Evolutionary conservation across 2,329 filamentous ascomycete genomes (phyloP).

Genomic region (Ophiostoma fasciatum): DNA sequence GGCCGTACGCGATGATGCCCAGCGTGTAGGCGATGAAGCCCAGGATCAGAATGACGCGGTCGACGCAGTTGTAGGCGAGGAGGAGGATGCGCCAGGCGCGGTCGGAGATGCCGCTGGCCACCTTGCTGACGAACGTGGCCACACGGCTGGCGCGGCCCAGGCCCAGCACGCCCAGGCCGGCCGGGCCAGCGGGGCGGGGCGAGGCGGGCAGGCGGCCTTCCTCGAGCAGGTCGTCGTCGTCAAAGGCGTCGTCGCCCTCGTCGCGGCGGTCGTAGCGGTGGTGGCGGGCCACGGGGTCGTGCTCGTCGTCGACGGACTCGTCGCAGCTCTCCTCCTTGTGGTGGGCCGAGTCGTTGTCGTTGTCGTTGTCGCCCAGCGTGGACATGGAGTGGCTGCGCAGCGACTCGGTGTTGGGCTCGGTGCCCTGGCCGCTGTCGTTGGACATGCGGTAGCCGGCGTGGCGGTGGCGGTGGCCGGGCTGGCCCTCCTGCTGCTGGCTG

Average conservation of each 20-base stretch:
- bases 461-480: slow-evolving; percentile 16
- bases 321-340: slow-evolving; percentile 36
- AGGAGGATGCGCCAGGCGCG: slow-evolving; percentile 42
- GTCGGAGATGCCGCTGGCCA: slow-evolving; percentile 40
- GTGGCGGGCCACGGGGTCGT: background rate
- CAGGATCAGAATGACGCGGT: slow-evolving; percentile 63
- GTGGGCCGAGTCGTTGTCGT: slow-evolving; percentile 21
- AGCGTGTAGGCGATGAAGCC: slow-evolving; percentile 60
- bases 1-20: slow-evolving; percentile 62
- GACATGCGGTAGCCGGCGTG: slow-evolving; percentile 34
- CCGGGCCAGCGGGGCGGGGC: slow-evolving; percentile 19
- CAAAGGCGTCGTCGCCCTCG: slow-evolving; percentile 28
- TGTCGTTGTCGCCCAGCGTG: slow-evolving; percentile 33
- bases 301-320: too few species aligned
- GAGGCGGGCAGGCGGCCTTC: slow-evolving; percentile 22
- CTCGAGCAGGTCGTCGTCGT: slow-evolving; percentile 22
- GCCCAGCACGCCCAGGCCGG: too few species aligned
- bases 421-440: slow-evolving; percentile 60
- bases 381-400: slow-evolving; percentile 51
- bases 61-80: slow-evolving; percentile 50
- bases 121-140: slow-evolving; percentile 34
- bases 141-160: slow-evolving; percentile 31
- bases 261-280: slow-evolving; percentile 29
- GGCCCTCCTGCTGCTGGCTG: slow-evolving; percentile 18
- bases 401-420: slow-evolving; percentile 53